Base-by-base conservation (phyloP, 345 rosid genomes). In the Gossypium bickii region DNA sequence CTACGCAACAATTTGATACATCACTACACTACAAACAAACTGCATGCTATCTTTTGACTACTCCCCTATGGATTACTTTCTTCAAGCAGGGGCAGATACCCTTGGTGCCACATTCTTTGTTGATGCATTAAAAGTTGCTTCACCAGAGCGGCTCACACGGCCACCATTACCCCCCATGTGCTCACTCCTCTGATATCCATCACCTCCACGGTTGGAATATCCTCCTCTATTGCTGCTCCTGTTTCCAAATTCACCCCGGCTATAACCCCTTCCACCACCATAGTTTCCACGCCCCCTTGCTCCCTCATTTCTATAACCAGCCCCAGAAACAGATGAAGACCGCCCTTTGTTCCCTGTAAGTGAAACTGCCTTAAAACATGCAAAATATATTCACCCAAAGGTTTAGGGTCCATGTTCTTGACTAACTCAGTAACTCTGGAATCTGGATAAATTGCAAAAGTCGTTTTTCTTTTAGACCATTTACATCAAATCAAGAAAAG, bases 201-300 rank as follows among this genome's bases (percentile, higher is more conserved):
- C 91, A 74, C 89, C 87, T 8, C 89, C 91, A 73, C 90, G 91
- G 77, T 84, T 87, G 41, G 85, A 72, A 38, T 80, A 94, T 47
- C 96, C 93, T 78, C 92, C 92, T 59, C 93, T 77, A 70, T 76
- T 78, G 74, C 82, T 73, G 72, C 87, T 81, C 63, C 92, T 87
- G 83, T 89, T 90, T 75, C 87, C 91, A 86, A 80, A 89, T 25
- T 94, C 97, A 24, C 80, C 83, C 49, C 97, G 78, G 52, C 82
- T 78, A 64, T 87, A 89, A 38, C 89, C 88, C 82, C 88, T 90
- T 71, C 88, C 84, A 66, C 92, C 93, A 22, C 87, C 87, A 75
- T 81, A 91, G 83, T 79, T 82, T 52, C 94, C 98, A 60, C 93
- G 98, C 47, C 88, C 91, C 74, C 96, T 89, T 56, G 77, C 85